Evolutionary conservation across 441 rosid species (phyloP).

Genomic region (Flueggea neowawraea): DNA sequence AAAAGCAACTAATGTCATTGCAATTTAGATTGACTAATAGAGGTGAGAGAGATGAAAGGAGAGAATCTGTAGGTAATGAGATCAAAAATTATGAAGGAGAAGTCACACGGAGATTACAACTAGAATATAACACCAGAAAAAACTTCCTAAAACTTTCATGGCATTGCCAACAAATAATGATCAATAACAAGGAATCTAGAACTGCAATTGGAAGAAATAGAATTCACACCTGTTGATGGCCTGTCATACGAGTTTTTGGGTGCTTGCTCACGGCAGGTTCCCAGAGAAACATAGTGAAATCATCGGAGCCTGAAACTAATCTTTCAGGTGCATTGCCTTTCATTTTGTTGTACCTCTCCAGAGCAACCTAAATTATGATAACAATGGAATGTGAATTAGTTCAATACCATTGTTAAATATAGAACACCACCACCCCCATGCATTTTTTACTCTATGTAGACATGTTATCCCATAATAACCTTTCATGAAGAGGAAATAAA

Average conservation of each 20-base stretch:
- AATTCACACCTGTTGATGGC: slow-evolving; percentile 80
- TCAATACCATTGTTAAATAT: neutral
- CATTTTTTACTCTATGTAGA: too few species aligned
- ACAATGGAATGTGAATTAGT: slow-evolving; percentile 3
- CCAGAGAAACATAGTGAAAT: slow-evolving; percentile 98
- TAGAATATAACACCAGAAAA: neutral
- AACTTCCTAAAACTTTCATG: slow-evolving; percentile 4
- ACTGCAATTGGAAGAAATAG: slow-evolving; percentile 11
- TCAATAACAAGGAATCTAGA: neutral
- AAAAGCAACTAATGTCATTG: neutral
- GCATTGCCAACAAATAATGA: slow-evolving; percentile 4
- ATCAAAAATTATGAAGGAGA: neutral
- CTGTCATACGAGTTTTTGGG: slow-evolving; percentile 86
- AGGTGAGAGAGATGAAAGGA: too few species aligned
- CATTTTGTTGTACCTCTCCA: slow-evolving; percentile 80
- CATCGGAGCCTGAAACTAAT: slow-evolving; percentile 97
- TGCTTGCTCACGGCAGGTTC: slow-evolving; percentile 92
- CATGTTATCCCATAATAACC: too few species aligned
- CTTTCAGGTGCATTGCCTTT: slow-evolving; percentile 89
- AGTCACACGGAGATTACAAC: neutral
- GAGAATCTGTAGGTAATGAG: neutral
- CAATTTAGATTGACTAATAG: neutral
- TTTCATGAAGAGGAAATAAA: neutral
- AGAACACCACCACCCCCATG: too few species aligned
- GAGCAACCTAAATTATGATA: slow-evolving; percentile 48